These are phyloP conservation scores for Starmerella geochares DNA, from an alignment of 805 yeast species.

Conservation along the genomic window DNA sequence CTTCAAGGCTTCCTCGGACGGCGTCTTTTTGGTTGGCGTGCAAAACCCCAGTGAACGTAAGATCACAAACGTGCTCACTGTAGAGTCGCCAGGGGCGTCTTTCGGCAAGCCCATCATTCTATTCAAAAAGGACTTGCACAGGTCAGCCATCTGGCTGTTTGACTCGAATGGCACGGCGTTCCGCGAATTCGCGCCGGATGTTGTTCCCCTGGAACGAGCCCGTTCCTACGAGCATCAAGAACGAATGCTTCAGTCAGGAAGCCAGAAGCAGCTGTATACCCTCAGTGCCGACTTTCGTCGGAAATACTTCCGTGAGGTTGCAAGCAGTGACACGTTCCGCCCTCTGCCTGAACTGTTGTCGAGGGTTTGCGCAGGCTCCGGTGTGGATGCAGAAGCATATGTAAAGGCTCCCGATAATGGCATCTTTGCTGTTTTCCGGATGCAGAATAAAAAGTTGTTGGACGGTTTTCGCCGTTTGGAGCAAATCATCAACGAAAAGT, in stretches of 20 bases:
- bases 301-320: slow-evolving; percentile 9
- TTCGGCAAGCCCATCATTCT: slow-evolving; percentile 12
- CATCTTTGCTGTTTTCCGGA: slow-evolving; percentile 19
- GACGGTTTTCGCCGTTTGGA: slow-evolving; percentile 14
- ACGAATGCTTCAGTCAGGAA: not conserved
- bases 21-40: slow-evolving; percentile 16
- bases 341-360: slow-evolving; percentile 19
- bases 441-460: slow-evolving; percentile 17
- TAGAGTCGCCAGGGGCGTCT: slow-evolving; percentile 10
- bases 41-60: not conserved
- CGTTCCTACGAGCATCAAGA: slow-evolving; percentile 3
- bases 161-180: slow-evolving; percentile 18
- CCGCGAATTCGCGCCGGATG: slow-evolving; percentile 13
- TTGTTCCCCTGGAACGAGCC: not conserved
- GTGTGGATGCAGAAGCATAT: slow-evolving; percentile 21
- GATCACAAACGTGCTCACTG: slow-evolving; percentile 11
- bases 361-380: slow-evolving; percentile 14
- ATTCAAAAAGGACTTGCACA: slow-evolving; percentile 1
- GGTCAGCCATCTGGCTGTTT: slow-evolving; percentile 16
- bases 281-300: slow-evolving; percentile 11
- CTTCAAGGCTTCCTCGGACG: slow-evolving; percentile 12
- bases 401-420: slow-evolving; percentile 21
- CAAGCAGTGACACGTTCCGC: slow-evolving; percentile 12
- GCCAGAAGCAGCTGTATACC: not conserved
- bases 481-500: slow-evolving; percentile 11